A percentile compares a stretch with the other conserved stretches of the same genome.
Evolutionary conservation across 768 basidiomycete genomes (phyloP).

Genomic region (Lanmaoa pseudosensibilis): DNA sequence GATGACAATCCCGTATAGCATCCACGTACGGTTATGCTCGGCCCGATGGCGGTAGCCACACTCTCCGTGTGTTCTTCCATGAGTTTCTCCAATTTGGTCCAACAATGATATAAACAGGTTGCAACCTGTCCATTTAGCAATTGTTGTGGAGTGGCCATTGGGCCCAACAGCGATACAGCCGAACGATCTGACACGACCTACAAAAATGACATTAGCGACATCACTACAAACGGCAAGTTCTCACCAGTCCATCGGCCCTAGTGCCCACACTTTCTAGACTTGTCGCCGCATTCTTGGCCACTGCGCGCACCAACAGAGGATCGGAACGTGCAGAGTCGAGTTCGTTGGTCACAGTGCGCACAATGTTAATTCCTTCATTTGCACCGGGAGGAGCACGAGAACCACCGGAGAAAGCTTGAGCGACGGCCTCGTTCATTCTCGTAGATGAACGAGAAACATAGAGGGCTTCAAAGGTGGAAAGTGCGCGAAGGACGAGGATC

Average conservation of each 20-base stretch:
- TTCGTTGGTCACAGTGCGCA: slow-evolving; percentile 82
- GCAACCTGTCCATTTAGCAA: slow-evolving; percentile 74
- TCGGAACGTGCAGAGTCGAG: slow-evolving; percentile 56
- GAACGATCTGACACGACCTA: slow-evolving; percentile 73
- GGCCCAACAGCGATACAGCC: slow-evolving; percentile 72
- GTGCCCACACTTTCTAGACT: slow-evolving; percentile 69
- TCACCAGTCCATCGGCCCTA: slow-evolving; percentile 68
- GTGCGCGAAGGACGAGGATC: slow-evolving; percentile 77
- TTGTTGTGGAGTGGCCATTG: slow-evolving; percentile 77
- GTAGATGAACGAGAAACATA: slow-evolving; percentile 84
- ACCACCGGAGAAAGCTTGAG: slow-evolving; percentile 72
- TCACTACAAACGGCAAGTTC: slow-evolving; percentile 23
- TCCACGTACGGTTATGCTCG: slow-evolving; percentile 56
- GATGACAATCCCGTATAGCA: background rate
- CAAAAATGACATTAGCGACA: background rate
- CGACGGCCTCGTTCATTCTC: slow-evolving; percentile 81
- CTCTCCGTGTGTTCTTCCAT: slow-evolving; percentile 30
- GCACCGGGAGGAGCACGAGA: slow-evolving; percentile 67
- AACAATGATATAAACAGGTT: slow-evolving; percentile 52
- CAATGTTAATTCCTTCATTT: slow-evolving; percentile 74
- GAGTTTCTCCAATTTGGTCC: slow-evolving; percentile 25
- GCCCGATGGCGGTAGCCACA: slow-evolving; percentile 54
- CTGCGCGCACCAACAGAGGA: slow-evolving; percentile 76
- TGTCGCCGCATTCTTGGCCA: slow-evolving; percentile 70
- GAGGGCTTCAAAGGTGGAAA: slow-evolving; percentile 82